Conservation (phyloP, 2,329 filamentous ascomycete species). For the Cladosporium sp. region DNA sequence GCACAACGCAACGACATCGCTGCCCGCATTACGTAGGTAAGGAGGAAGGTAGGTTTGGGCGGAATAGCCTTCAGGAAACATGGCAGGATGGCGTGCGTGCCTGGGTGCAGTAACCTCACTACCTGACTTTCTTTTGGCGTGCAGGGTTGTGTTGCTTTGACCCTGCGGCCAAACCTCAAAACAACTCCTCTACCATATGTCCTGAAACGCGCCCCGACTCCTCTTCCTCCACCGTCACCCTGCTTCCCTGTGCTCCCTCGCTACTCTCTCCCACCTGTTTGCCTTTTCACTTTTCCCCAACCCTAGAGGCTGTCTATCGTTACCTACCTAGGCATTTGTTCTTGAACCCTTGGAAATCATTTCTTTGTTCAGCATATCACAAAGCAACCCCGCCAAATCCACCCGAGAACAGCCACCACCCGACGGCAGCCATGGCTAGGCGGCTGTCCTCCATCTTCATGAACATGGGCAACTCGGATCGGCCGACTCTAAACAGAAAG, state of each 20-base stretch:
- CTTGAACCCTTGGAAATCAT: neutral
- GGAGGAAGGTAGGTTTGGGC: neutral
- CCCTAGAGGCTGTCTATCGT: no score
- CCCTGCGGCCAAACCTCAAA: neutral
- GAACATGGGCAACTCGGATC: neutral
- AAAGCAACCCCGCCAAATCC: constrained; percentile 5
- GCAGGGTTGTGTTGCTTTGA: constrained; percentile 7
- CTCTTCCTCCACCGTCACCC: neutral
- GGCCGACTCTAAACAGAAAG: constrained; percentile 1
- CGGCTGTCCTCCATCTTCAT: constrained; percentile 7
- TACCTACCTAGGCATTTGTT: neutral
- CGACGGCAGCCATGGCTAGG: constrained; percentile 3
- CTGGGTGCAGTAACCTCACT: no score
- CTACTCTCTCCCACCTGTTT: neutral
- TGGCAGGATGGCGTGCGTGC: no score
- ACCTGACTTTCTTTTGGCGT: neutral
- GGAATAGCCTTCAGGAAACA: no score
- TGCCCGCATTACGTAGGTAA: neutral
- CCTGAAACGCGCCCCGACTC: constrained; percentile 5
- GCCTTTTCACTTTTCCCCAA: no score
- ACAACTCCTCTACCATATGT: constrained; percentile 5
- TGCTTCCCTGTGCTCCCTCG: neutral
- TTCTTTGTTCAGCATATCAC: constrained; percentile 2
- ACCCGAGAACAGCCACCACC: neutral
- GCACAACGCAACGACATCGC: neutral